Evolutionary conservation across 2,329 filamentous ascomycete genomes (phyloP).

Genomic region (Alternaria consortialis): DNA sequence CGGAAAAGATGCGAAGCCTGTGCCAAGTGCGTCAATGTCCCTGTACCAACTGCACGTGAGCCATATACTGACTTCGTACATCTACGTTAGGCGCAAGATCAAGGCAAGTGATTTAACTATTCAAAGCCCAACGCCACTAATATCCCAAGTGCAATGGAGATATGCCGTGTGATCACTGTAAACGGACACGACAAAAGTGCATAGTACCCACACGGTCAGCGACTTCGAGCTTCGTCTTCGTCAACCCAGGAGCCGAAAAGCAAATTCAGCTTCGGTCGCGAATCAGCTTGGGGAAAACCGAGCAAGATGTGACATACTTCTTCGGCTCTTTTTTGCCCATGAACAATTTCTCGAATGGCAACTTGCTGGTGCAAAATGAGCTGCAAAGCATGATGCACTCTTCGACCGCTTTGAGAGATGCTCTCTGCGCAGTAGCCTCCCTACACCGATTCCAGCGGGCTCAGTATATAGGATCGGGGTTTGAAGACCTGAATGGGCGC

Average conservation of each 20-base stretch:
- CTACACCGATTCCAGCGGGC: constrained; percentile 17
- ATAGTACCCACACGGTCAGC: constrained; percentile 8
- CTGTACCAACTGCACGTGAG: no score
- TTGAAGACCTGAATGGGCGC: background rate
- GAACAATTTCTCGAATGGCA: constrained; percentile 27
- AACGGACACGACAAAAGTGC: constrained; percentile 27
- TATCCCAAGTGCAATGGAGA: constrained; percentile 34
- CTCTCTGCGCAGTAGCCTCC: constrained; percentile 29
- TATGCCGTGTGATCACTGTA: constrained; percentile 33
- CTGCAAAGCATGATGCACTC: constrained; percentile 20
- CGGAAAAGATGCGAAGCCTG: constrained; percentile 39
- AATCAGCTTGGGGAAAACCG: background rate
- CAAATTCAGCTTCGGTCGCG: background rate
- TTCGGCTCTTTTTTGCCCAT: constrained; percentile 33
- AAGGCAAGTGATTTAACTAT: constrained; percentile 22
- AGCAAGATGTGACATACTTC: constrained; percentile 31
- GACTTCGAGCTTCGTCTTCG: constrained; percentile 25
- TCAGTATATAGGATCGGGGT: background rate
- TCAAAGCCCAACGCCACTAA: background rate
- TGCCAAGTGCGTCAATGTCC: constrained; percentile 13
- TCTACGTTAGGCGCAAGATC: constrained; percentile 24
- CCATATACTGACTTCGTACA: no score
- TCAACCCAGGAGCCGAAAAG: constrained; percentile 12
- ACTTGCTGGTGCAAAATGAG: constrained; percentile 14
- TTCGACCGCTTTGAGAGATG: constrained; percentile 29